Evolutionary conservation across 1,284 basidiomycete genomes (phyloP).

Genomic region (Ganoderma meredithae): DNA sequence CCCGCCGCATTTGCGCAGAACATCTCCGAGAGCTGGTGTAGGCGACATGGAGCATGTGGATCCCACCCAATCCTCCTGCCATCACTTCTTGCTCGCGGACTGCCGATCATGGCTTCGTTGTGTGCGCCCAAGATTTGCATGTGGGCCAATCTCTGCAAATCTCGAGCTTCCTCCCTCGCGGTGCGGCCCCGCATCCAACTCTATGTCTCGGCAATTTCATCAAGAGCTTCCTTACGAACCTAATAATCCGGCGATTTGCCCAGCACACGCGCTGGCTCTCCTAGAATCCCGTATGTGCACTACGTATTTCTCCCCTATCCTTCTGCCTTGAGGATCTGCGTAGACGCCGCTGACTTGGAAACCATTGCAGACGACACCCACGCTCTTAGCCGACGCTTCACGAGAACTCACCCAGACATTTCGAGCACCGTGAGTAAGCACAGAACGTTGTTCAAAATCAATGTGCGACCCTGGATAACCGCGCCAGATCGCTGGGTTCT

Average conservation of each 20-base stretch:
- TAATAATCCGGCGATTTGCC: slow-evolving; percentile 4
- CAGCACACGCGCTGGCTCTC: background rate
- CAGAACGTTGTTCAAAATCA: slow-evolving; percentile 8
- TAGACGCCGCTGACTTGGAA: background rate
- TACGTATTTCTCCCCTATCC: background rate
- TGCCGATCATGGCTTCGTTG: slow-evolving; percentile 10
- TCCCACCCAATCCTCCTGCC: background rate
- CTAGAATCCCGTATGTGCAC: background rate
- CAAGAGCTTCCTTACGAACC: background rate
- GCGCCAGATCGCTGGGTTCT: slow-evolving; percentile 5
- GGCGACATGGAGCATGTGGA: background rate
- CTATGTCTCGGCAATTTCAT: slow-evolving; percentile 13
- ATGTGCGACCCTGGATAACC: slow-evolving; percentile 1
- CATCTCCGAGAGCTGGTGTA: background rate
- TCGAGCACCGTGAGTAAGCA: slow-evolving; percentile 8
- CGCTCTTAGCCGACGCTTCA: background rate
- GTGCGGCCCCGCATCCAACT: slow-evolving; percentile 5
- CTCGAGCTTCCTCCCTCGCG: slow-evolving; percentile 11
- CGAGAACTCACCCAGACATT: background rate
- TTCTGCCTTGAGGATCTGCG: background rate
- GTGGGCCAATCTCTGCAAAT: slow-evolving; percentile 10
- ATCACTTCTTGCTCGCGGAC: slow-evolving; percentile 9
- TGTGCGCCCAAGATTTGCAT: slow-evolving; percentile 9
- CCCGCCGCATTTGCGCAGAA: background rate
- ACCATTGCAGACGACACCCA: background rate